Percentiles rank a stretch among this genome's conserved stretches.
Conservation (phyloP, 2,329 filamentous ascomycete genomes). For the Colletotrichum lupini region DNA sequence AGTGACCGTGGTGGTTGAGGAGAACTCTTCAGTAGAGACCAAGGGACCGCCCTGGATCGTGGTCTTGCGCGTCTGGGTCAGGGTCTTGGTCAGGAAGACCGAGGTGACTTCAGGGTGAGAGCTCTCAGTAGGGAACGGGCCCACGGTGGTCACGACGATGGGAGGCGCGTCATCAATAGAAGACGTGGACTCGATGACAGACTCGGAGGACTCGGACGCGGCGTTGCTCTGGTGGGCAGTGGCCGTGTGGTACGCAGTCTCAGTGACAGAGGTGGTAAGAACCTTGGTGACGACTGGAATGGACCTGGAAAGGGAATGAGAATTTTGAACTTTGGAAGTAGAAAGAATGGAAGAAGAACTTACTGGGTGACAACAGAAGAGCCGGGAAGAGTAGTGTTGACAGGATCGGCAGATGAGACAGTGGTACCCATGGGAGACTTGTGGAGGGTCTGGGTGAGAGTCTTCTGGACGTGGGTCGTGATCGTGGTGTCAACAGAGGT, state of each 20-base stretch:
- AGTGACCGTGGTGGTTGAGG: slow-evolving; percentile 22
- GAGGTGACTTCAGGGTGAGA: slow-evolving; percentile 12
- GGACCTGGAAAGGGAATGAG: slow-evolving; percentile 3
- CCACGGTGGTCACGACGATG: not conserved
- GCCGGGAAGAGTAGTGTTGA: slow-evolving; percentile 9
- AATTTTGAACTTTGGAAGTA: not conserved
- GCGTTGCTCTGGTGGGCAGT: not conserved
- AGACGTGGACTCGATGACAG: not conserved
- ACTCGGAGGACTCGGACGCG: not conserved
- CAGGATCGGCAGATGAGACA: slow-evolving; percentile 27
- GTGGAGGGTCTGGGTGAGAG: slow-evolving; percentile 18
- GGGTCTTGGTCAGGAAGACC: slow-evolving; percentile 30
- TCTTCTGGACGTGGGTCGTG: slow-evolving; percentile 15
- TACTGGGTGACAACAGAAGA: slow-evolving; percentile 7
- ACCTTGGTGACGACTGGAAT: slow-evolving; percentile 18
- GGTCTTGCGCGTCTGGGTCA: slow-evolving; percentile 10
- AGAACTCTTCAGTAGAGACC: slow-evolving; percentile 9
- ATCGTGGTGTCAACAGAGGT: slow-evolving; percentile 10
- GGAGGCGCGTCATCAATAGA: not conserved
- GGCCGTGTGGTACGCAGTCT: slow-evolving; percentile 28
- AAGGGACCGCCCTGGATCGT: not conserved
- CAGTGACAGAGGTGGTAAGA: slow-evolving; percentile 28
- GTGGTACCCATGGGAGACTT: slow-evolving; percentile 23
- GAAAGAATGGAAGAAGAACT: not conserved
- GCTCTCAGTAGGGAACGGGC: slow-evolving; percentile 7